phyloP scores from a whole-genome alignment of 2,329 filamentous ascomycete species.

The Fusarium cyanostomum region DNA sequence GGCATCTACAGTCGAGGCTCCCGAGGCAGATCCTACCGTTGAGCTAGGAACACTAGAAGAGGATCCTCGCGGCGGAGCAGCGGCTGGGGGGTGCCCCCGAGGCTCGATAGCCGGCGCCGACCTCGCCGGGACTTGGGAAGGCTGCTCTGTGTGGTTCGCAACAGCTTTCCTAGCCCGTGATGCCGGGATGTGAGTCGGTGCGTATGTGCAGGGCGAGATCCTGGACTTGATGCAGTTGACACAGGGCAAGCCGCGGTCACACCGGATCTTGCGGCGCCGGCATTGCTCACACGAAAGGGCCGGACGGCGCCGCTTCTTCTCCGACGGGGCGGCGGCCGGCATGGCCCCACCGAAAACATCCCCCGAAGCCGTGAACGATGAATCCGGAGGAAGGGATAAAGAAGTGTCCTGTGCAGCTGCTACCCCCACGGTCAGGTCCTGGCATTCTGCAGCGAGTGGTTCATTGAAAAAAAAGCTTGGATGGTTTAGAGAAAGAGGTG shows the following conservation, averaged over 20 bases:
- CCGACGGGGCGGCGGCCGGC: conserved; percentile 25
- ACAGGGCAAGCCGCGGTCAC: conserved; percentile 68
- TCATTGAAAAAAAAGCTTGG: conserved; percentile 31
- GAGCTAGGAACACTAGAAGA: conserved; percentile 43
- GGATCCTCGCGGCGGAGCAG: not conserved
- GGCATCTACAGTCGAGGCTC: conserved; percentile 43
- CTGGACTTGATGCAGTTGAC: conserved; percentile 67
- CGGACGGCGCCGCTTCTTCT: conserved; percentile 53
- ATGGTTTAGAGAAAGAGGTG: conserved; percentile 13
- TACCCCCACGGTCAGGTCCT: not conserved
- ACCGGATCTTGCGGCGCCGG: conserved; percentile 68
- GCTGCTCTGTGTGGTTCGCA: not conserved
- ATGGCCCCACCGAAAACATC: conserved; percentile 8
- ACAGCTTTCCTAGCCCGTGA: conserved; percentile 38
- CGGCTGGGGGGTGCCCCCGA: conserved; percentile 8
- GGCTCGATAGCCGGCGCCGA: conserved; percentile 24
- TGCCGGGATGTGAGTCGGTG: conserved; percentile 48
- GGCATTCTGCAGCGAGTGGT: conserved; percentile 12
- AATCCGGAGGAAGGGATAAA: conserved; percentile 1
- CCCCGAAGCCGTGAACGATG: not conserved
- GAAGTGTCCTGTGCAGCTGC: conserved; percentile 1
- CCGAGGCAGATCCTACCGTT: conserved; percentile 40
- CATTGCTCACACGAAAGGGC: conserved; percentile 65
- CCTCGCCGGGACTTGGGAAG: conserved; percentile 32
- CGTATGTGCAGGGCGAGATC: conserved; percentile 64